Evolutionary conservation across 345 rosid genomes (phyloP), one percentile per base, ranked within the genome.

Genomic region (Eucalyptus erythrocorys): DNA sequence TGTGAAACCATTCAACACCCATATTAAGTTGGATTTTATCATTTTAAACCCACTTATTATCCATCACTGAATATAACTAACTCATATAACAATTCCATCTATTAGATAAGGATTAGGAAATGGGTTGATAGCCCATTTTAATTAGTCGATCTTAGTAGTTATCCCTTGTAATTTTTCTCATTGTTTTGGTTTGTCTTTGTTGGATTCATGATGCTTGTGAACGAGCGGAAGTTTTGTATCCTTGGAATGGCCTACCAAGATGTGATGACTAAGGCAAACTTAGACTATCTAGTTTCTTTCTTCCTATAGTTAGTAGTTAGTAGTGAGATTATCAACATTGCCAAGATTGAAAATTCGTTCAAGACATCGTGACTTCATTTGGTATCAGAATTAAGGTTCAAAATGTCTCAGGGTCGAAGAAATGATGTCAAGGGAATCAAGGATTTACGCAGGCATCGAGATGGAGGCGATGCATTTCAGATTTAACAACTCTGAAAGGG

Each of bases 341-440:
- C 17, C 34, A 61, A 27, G 17, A 57, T 57, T 61, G 68, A 30
- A 61, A 61, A 12, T 27, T 61, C 12, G 16, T 61, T 27, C 34
- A 61, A 61, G 3, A 13, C 17, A 61, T 66, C 79, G 15, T 16
- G 76, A 22, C 11, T 17, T 71, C 26, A 71, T 71, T 71, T 34
- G 43, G 13, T 8, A 68, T 16, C 6, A 10, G 4, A 68, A 24
- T 1, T 16, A 9, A 34, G 80, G 24, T 34, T 34, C 24, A 55
- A 34, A n/a, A 68, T 17, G 4, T 24, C 40, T 68, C 4, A 1
- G 4, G 24, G 16, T 68, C 24, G 5, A 68, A 68, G 24, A 34
- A 68, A 68, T 8, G 8, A 17, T 68, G 24, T 21, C 1, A 0
- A 71, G 13, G 8, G 0, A 71, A 21, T 17, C 0, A 5, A 1